Base-by-base conservation (phyloP, 2,329 filamentous ascomycete genomes). In the Tolypocladium nubicola region DNA sequence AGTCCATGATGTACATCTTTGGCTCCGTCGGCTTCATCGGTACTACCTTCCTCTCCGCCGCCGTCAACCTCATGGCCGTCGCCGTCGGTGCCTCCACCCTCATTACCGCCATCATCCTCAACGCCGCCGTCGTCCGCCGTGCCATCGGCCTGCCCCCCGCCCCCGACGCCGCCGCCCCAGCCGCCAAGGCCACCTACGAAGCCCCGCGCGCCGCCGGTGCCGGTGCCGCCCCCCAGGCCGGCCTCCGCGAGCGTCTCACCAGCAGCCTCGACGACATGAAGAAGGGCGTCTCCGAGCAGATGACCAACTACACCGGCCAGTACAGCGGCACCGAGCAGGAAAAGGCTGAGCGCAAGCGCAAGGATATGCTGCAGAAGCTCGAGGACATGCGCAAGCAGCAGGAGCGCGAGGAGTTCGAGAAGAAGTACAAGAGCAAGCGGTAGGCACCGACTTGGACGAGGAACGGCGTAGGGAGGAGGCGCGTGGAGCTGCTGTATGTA, bases 41-140 rank as follows among this genome's bases (percentile, higher is more conserved):
- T 49, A 79, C 77, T 8, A 70, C 70, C 50, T 80, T 75, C 71
- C 68, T 80, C 57, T 76, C 77, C 21, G 72, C 77, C 43, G 76
- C 69, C 55, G 67, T 80, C 54, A 79, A 80, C 61, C 74, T 75
- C 67, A 80, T 80, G 75, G 68, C 71, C 62, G 64, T 71, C 10
- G 73, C 78, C 61, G 64, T 78, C 59, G 64, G 70, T 60, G 64
- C 73, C 37, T 67, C 73, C 30, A 67, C 68, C 33, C 64, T 70
- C 53, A 64, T 76, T 64, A 72, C 73, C 41, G 62, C 68, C 41
- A 56, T 71, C 43, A 64, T 75, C 35, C 67, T 77, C 52, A 74
- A 70, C 66, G 71, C 71, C 47, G 56, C 66, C 57, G 37, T 63
- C 14, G 61, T 79, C 60, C 77, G 78, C 57, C 68, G 68, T 40